Evolutionary conservation across 352 stramenopile species (phyloP), one percentile per base, ranked within the genome.

Genomic region (Stephanocyclus meneghinianus): DNA sequence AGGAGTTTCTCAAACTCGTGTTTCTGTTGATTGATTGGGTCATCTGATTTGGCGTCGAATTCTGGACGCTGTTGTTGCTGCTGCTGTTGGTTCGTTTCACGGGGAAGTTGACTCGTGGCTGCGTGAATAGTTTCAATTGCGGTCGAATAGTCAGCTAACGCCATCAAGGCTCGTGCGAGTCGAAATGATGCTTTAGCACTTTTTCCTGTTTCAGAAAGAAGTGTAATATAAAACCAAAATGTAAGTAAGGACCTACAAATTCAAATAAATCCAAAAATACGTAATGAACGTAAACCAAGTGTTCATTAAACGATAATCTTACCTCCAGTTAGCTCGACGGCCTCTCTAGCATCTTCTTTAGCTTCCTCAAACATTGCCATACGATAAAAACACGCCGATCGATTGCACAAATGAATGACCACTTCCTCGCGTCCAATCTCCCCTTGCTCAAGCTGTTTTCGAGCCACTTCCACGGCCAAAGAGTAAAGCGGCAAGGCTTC

Each of bases 341-440:
- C 88, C 55, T 78, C 53, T 15, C 40, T 11, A 4, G 88, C 88
- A 86, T 91, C 80, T 21, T 66, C 35, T 45, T 78, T 76, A 29
- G 86, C 82, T 53, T 83, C 78, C 26, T 86, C 71, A 13, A 81
- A 87, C 44, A 87, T 76, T 73, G 90, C 78, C 83, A 90, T 88
- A 73, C 89, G 78, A 66, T 83, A 87, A 53, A 86, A 71, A 71
- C 77, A 90, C 32, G 86, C 84, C 26, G 88, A 90, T 72, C 86
- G 80, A 75, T 93, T 93, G 78, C 81, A 91, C 1, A 90, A 68
- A 68, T 89, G 83, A 16, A 92, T 63, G n/a, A 88, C 77, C 18
- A 89, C 48, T 40, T 81, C 66, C 7, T 51, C 29, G 16, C 37
- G 55, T 29, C 40, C 48, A 21, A 42, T 71, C 10, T 63, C 44